Conservation (phyloP, 73 alveolate species). For the Paramecium sexaurelia region DNA sequence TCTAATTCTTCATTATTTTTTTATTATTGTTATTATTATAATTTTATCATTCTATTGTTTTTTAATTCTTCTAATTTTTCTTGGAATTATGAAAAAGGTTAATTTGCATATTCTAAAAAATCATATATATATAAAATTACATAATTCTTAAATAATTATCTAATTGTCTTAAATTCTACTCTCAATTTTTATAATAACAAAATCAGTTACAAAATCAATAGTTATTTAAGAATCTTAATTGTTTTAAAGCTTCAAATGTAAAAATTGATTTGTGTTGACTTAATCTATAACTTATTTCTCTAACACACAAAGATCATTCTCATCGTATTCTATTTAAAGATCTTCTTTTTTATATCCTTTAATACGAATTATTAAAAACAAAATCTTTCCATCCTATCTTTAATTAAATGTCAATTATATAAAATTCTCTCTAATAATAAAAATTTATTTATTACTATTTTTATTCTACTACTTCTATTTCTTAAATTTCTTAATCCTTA, state of each 20-base stretch:
- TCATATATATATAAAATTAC: neutral
- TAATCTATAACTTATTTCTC: neutral
- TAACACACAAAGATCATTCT: neutral
- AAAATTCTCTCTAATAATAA: neutral
- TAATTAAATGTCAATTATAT: neutral
- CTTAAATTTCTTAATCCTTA: neutral
- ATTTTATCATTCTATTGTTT: neutral
- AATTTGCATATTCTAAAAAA: conserved; percentile 20
- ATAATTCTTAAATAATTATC: neutral
- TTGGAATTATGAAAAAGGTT: neutral
- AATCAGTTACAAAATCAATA: conserved; percentile 30
- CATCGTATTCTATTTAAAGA: neutral
- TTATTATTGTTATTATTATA: neutral
- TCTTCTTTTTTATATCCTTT: neutral
- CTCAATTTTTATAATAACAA: neutral
- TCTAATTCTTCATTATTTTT: neutral
- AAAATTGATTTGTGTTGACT: neutral
- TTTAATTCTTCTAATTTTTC: neutral
- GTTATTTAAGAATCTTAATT: neutral
- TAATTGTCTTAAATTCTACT: neutral
- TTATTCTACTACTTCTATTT: neutral
- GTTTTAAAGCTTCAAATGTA: neutral
- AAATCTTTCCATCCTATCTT: neutral
- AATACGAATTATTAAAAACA: neutral
- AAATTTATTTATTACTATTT: neutral